phyloP scores from a whole-genome alignment of 73 alveolate genomes.

The Loxodes magnus region DNA sequence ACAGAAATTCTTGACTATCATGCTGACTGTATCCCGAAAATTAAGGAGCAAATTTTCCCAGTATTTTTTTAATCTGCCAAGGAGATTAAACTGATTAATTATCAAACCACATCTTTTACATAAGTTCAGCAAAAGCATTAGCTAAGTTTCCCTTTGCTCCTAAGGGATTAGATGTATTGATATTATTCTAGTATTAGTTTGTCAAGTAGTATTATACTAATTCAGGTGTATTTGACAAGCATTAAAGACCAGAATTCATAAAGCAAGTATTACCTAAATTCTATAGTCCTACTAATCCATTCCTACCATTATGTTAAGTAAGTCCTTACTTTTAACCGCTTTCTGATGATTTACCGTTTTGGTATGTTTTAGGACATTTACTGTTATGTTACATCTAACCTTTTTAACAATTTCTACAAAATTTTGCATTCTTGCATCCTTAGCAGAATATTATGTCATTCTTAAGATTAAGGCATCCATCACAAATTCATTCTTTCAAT shows the following conservation, averaged over 20 bases:
- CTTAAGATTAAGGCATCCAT: neutral
- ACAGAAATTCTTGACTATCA: slow-evolving; percentile 10
- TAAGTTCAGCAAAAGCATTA: slow-evolving; percentile 39
- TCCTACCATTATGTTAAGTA: neutral
- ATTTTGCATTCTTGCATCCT: slow-evolving; percentile 27
- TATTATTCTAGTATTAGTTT: slow-evolving; percentile 37
- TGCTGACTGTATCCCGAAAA: slow-evolving; percentile 8
- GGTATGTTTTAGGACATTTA: slow-evolving; percentile 11
- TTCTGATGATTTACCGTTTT: slow-evolving; percentile 6
- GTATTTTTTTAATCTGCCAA: slow-evolving; percentile 25
- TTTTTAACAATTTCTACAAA: slow-evolving; percentile 16
- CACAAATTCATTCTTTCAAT: neutral
- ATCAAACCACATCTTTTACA: slow-evolving; percentile 30
- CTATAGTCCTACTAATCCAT: slow-evolving; percentile 43
- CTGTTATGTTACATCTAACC: slow-evolving; percentile 14
- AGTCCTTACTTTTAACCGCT: neutral
- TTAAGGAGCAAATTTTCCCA: slow-evolving; percentile 24
- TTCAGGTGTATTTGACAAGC: slow-evolving; percentile 75
- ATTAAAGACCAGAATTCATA: slow-evolving; percentile 93
- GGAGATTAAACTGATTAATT: slow-evolving; percentile 20
- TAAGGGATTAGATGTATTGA: slow-evolving; percentile 71
- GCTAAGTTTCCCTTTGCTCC: slow-evolving; percentile 78
- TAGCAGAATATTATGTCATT: slow-evolving; percentile 5
- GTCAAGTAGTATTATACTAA: slow-evolving; percentile 63
- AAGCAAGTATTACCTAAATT: slow-evolving; percentile 98